These are phyloP conservation scores for Phytopythium kandeliae DNA, from an alignment of 352 stramenopile genomes.

Conservation along the genomic window DNA sequence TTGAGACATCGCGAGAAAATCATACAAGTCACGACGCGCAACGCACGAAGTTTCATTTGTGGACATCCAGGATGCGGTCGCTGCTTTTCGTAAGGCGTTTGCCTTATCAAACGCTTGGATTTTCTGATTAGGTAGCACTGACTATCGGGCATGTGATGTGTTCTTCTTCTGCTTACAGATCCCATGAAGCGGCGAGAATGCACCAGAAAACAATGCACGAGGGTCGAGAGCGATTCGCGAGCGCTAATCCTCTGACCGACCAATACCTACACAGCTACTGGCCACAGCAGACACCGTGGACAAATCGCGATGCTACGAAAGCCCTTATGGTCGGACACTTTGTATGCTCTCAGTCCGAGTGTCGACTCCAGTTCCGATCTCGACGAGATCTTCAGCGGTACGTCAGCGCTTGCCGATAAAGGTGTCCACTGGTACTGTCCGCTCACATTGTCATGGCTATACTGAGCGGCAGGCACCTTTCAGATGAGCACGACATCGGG, in stretches of 20 bases:
- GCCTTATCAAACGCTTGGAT: not conserved
- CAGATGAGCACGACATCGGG: slow-evolving; percentile 12
- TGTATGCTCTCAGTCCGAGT: slow-evolving; percentile 23
- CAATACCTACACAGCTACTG: slow-evolving; percentile 62
- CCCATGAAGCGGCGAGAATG: slow-evolving; percentile 36
- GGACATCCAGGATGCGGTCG: slow-evolving; percentile 44
- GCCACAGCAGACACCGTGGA: slow-evolving; percentile 43
- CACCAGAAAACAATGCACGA: slow-evolving; percentile 42
- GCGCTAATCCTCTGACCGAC: slow-evolving; percentile 29
- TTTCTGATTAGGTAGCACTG: not conserved
- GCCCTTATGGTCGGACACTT: slow-evolving; percentile 44
- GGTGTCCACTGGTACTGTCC: not conserved
- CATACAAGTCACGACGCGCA: slow-evolving; percentile 36
- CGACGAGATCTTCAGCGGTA: slow-evolving; percentile 33
- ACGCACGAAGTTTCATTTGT: slow-evolving; percentile 43
- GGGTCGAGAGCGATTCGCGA: slow-evolving; percentile 30
- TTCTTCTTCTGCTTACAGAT: slow-evolving; percentile 13
- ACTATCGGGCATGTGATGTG: too few relatives aligned
- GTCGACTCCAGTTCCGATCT: slow-evolving; percentile 33
- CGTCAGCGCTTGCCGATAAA: not conserved
- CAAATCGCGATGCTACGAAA: slow-evolving; percentile 10
- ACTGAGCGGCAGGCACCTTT: slow-evolving; percentile 10
- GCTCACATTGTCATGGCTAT: not conserved
- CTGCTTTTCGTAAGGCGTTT: slow-evolving; percentile 44
- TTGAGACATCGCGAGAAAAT: slow-evolving; percentile 39